Evolutionary conservation across 2,329 filamentous ascomycete genomes (phyloP).

Genomic region (Raffaelea albimanens): DNA sequence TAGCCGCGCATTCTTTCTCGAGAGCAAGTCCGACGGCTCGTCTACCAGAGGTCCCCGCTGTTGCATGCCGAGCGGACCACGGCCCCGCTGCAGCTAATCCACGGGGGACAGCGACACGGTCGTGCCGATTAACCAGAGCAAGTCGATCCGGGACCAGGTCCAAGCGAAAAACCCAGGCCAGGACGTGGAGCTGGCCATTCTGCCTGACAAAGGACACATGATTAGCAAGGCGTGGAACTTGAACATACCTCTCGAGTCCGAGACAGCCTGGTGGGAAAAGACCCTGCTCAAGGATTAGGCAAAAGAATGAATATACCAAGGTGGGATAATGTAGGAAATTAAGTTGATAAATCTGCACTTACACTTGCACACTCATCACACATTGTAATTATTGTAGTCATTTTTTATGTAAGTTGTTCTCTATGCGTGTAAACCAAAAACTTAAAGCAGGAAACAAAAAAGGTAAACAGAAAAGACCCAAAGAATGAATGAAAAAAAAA

Average conservation of each 20-base stretch:
- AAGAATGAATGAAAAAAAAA: too few species aligned
- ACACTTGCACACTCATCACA: too few species aligned
- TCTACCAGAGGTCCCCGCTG: constrained; percentile 36
- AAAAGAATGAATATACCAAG: too few species aligned
- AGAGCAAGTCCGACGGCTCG: constrained; percentile 29
- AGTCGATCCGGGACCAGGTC: constrained; percentile 40
- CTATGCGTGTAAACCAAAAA: too few species aligned
- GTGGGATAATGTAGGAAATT: too few species aligned
- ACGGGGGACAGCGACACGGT: constrained; percentile 45
- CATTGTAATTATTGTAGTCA: too few species aligned
- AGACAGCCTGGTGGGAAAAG: constrained; percentile 37
- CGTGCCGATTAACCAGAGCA: constrained; percentile 47
- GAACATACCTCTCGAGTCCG: constrained; percentile 29
- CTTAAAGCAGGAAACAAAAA: too few species aligned
- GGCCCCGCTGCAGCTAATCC: constrained; percentile 44
- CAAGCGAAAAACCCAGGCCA: constrained; percentile 27
- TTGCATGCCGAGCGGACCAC: constrained; percentile 36
- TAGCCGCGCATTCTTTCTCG: constrained; percentile 25
- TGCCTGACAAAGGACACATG: constrained; percentile 41
- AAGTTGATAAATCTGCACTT: too few species aligned
- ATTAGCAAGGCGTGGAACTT: constrained; percentile 31
- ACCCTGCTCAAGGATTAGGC: constrained; percentile 16
- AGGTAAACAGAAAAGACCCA: too few species aligned
- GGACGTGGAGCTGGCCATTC: constrained; percentile 37
- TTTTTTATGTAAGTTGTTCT: too few species aligned